Conservation (phyloP, 2,329 filamentous ascomycete species). For the Didymella pomorum region DNA sequence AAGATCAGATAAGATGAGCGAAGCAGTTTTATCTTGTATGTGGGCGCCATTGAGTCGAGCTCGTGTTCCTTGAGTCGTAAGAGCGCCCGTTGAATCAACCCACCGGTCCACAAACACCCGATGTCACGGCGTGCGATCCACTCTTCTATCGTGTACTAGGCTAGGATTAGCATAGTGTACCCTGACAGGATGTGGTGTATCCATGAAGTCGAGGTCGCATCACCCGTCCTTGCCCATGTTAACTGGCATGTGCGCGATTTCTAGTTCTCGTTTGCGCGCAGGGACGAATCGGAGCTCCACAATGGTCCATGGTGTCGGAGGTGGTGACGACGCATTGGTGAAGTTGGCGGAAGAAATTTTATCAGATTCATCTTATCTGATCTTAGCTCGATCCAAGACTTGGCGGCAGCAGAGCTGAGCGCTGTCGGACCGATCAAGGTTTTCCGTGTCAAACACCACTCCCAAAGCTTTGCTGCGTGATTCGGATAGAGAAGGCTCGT, state of each 20-base stretch:
- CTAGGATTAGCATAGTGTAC: not conserved
- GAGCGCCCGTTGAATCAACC: not conserved
- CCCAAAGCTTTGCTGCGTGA: not conserved
- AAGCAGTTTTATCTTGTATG: slow-evolving; percentile 10
- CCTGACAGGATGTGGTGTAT: not conserved
- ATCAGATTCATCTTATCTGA: slow-evolving; percentile 20
- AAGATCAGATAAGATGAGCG: slow-evolving; percentile 21
- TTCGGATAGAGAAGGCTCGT: not conserved
- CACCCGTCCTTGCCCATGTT: not conserved
- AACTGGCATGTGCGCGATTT: not conserved
- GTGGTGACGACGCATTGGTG: slow-evolving; percentile 4
- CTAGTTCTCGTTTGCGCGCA: not conserved
- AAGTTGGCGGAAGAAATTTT: slow-evolving; percentile 3
- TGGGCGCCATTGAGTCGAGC: not conserved
- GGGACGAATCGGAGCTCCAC: not conserved
- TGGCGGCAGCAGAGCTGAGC: slow-evolving; percentile 3
- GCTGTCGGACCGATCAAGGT: slow-evolving; percentile 16
- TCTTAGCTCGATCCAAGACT: slow-evolving; percentile 8
- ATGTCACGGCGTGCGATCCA: not conserved
- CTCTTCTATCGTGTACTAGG: not conserved
- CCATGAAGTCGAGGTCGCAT: not conserved
- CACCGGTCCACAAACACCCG: slow-evolving; percentile 13
- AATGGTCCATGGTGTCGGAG: not conserved
- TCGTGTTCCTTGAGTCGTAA: slow-evolving; percentile 8
- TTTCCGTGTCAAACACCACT: slow-evolving; percentile 1